A percentile compares a stretch with the other conserved stretches of the same genome.
These are phyloP conservation scores for Pseudoperonospora humuli DNA, from an alignment of 352 stramenopile genomes.

Conservation along the genomic window DNA sequence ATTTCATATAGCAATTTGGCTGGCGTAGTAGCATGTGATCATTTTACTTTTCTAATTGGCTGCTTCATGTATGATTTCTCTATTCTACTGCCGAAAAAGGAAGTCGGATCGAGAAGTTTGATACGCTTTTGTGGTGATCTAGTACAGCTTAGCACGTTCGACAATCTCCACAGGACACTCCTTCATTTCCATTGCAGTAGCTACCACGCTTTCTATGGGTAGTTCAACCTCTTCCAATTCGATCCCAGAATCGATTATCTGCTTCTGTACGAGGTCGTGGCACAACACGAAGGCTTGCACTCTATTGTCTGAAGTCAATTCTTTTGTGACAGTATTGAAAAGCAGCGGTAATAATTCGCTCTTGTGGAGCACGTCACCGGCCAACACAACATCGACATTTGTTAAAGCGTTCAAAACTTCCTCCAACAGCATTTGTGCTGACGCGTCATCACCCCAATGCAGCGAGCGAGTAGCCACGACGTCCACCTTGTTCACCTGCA, in stretches of 20 bases:
- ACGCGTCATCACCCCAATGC: conserved; percentile 51
- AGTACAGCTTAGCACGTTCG: conserved; percentile 50
- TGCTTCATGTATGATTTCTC: too few species aligned
- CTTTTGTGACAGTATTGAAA: conserved; percentile 38
- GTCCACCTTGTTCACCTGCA: conserved; percentile 29
- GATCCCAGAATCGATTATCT: conserved; percentile 35
- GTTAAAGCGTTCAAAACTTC: conserved; percentile 22
- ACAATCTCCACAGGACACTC: conserved; percentile 55
- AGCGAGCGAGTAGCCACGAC: conserved; percentile 30
- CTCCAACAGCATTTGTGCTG: conserved; percentile 23
- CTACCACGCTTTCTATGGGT: conserved; percentile 14
- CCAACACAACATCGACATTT: conserved; percentile 47
- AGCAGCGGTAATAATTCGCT: conserved; percentile 53
- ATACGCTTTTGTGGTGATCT: conserved; percentile 30
- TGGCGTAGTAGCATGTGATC: too few species aligned
- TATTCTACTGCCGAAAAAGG: too few species aligned
- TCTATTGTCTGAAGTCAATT: conserved; percentile 16
- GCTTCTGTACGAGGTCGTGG: conserved; percentile 43
- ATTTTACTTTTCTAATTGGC: too few species aligned
- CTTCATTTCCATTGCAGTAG: conserved; percentile 23
- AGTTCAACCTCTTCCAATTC: conserved; percentile 29
- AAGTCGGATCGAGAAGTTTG: too few species aligned
- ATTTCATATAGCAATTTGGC: too few species aligned
- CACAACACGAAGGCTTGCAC: conserved; percentile 41
- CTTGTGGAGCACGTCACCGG: conserved; percentile 79